phyloP scores from a whole-genome alignment of 1,284 basidiomycete species.

The Austroboletus novae-zelandiae region DNA sequence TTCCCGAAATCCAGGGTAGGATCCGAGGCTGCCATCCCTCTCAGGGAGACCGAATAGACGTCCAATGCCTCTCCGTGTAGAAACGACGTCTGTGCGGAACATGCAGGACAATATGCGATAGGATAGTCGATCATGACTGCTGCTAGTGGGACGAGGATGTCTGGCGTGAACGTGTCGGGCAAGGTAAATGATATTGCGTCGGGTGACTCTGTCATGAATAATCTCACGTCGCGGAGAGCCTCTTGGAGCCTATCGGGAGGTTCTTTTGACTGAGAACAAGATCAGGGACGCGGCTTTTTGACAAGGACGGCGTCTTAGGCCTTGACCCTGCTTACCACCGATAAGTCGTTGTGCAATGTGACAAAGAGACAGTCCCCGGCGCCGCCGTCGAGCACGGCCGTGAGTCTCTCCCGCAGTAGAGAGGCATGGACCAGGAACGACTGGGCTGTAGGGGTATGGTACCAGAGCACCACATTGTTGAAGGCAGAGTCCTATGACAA shows the following conservation, averaged over 20 bases:
- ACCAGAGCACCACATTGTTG: slow-evolving; percentile 36
- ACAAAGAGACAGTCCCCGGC: slow-evolving; percentile 19
- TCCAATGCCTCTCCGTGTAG: slow-evolving; percentile 44
- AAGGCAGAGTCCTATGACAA: slow-evolving; percentile 33
- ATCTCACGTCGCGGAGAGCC: slow-evolving; percentile 17
- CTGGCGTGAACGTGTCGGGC: slow-evolving; percentile 21
- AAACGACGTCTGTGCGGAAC: slow-evolving; percentile 34
- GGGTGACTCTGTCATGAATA: slow-evolving; percentile 19
- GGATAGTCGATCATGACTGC: slow-evolving; percentile 57
- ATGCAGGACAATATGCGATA: slow-evolving; percentile 50
- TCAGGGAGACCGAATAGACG: slow-evolving; percentile 43
- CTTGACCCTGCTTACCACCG: slow-evolving; percentile 19
- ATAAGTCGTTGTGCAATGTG: slow-evolving; percentile 14
- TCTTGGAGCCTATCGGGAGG: slow-evolving; percentile 12
- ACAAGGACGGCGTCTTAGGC: neutral
- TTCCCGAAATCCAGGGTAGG: neutral
- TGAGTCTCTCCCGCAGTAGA: slow-evolving; percentile 15
- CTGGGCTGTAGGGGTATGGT: slow-evolving; percentile 42
- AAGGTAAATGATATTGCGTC: slow-evolving; percentile 23
- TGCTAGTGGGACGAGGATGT: slow-evolving; percentile 45
- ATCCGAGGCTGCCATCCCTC: neutral
- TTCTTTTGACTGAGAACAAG: slow-evolving; percentile 9
- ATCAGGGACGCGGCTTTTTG: neutral
- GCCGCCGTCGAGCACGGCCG: slow-evolving; percentile 2
- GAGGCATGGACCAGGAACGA: slow-evolving; percentile 44